Evolutionary conservation across 2,329 filamentous ascomycete species (phyloP).

Genomic region (Xylaria polymorpha): DNA sequence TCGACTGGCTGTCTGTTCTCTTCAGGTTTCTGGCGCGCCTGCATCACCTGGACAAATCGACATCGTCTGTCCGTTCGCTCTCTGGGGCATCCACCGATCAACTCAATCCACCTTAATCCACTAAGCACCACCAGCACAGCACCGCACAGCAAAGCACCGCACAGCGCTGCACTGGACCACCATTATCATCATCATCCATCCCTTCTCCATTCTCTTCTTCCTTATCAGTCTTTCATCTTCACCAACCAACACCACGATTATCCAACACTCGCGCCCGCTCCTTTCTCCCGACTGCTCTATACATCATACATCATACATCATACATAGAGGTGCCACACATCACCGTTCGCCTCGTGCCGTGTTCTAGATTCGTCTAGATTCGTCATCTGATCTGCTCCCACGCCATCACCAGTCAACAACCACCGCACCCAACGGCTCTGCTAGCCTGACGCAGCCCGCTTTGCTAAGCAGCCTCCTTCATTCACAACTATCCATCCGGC

Average conservation of each 20-base stretch:
- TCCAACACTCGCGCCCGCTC: conserved; percentile 8
- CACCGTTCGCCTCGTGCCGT: conserved; percentile 34
- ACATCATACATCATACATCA: conserved; percentile 22
- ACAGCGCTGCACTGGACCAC: conserved; percentile 2
- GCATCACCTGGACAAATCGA: conserved; percentile 34
- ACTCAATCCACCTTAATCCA: conserved; percentile 22
- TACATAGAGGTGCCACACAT: conserved; percentile 19
- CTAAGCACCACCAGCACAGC: conserved; percentile 13
- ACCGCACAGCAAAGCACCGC: conserved; percentile 4
- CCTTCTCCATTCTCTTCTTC: conserved; percentile 20
- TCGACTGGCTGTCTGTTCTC: conserved; percentile 5
- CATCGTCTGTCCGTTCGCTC: conserved; percentile 29
- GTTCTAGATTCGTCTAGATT: conserved; percentile 40
- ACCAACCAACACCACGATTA: conserved; percentile 14
- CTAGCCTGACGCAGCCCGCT: conserved; percentile 43
- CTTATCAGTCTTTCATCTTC: conserved; percentile 26
- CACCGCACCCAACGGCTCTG: conserved; percentile 33
- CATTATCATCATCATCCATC: conserved; percentile 32
- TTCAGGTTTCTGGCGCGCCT: conserved; percentile 30
- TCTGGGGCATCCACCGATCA: conserved; percentile 24
- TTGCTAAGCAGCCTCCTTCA: conserved; percentile 39
- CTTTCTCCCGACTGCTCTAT: conserved; percentile 6
- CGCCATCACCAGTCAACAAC: conserved; percentile 12
- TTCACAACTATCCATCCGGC: conserved; percentile 27
- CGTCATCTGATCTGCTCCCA: conserved; percentile 36